A percentile compares a stretch with the other conserved stretches of the same genome.
These are phyloP conservation scores for Cryptococcus sp. DNA, from an alignment of 1,284 basidiomycete genomes.

Conservation along the genomic window DNA sequence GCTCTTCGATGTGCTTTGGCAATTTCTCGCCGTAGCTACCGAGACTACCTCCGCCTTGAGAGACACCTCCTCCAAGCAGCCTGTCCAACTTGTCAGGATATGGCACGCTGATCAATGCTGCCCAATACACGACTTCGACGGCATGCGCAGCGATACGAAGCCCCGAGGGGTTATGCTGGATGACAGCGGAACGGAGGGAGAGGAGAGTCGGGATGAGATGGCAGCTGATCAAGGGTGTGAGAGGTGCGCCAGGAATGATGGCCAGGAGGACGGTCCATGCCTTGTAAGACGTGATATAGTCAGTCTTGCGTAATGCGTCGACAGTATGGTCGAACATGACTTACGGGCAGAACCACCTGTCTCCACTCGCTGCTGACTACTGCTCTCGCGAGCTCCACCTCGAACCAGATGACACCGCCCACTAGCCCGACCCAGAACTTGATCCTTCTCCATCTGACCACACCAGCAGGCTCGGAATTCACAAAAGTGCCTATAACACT, in stretches of 20 bases:
- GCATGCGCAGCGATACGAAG: conserved; percentile 35
- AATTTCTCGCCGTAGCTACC: conserved; percentile 31
- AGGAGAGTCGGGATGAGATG: conserved; percentile 47
- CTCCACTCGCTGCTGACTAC: conserved; percentile 23
- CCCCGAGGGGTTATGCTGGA: conserved; percentile 21
- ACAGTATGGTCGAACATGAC: conserved; percentile 7
- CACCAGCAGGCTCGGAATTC: conserved; percentile 7
- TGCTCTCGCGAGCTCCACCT: conserved; percentile 19
- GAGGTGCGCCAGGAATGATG: conserved; percentile 32
- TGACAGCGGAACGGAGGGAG: conserved; percentile 39
- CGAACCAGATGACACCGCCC: conserved; percentile 34
- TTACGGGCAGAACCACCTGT: conserved; percentile 37
- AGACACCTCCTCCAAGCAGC: conserved; percentile 38
- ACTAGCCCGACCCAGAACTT: conserved; percentile 24
- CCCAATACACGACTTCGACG: conserved; percentile 44
- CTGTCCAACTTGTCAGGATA: conserved; percentile 47
- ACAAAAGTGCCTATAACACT: conserved; percentile 36
- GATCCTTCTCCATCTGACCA: conserved; percentile 25
- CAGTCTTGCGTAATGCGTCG: conserved; percentile 8
- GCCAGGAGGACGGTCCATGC: conserved; percentile 26
- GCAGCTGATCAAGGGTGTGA: conserved; percentile 43
- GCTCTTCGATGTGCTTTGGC: conserved; percentile 43
- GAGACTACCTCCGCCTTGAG: conserved; percentile 38
- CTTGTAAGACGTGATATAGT: conserved; percentile 6
- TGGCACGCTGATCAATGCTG: conserved; percentile 47